phyloP scores from a whole-genome alignment of 2,329 filamentous ascomycete genomes.

The Aaosphaeria arxii region DNA sequence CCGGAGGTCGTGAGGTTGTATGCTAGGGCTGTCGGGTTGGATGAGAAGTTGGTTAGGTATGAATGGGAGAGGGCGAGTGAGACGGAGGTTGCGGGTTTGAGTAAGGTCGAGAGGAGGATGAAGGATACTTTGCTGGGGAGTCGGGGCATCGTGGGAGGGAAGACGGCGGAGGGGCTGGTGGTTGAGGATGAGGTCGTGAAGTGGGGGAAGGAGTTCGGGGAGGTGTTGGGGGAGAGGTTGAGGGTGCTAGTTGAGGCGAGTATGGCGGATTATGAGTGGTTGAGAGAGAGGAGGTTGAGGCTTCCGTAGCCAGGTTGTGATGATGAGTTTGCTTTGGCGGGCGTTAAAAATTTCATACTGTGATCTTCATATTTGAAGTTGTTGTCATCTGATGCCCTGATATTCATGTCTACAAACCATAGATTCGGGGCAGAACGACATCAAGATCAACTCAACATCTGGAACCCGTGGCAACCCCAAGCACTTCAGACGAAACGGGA shows the following conservation, averaged over 20 bases:
- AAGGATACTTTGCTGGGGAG: slow-evolving; percentile 16
- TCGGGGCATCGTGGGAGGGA: slow-evolving; percentile 10
- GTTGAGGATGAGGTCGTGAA: slow-evolving; percentile 5
- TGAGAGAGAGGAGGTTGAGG: slow-evolving; percentile 10
- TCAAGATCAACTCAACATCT: no score
- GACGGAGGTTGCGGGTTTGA: slow-evolving; percentile 5
- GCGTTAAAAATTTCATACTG: no score
- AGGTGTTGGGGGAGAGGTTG: slow-evolving; percentile 8
- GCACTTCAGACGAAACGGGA: no score
- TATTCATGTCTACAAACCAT: no score
- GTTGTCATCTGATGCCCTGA: no score
- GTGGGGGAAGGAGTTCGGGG: slow-evolving; percentile 19
- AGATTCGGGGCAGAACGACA: no score
- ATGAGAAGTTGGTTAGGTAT: slow-evolving; percentile 6
- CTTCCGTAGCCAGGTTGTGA: no score
- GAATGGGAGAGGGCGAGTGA: slow-evolving; percentile 9
- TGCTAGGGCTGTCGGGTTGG: slow-evolving; percentile 10
- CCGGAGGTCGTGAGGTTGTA: slow-evolving; percentile 11
- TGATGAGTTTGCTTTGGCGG: no score
- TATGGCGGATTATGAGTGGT: slow-evolving; percentile 14
- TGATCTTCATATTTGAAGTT: no score
- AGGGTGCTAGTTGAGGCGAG: slow-evolving; percentile 6
- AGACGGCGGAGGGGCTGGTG: slow-evolving; percentile 4
- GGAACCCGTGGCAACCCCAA: no score
- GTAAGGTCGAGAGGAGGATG: slow-evolving; percentile 11